A percentile compares a stretch with the other conserved stretches of the same genome.
These are phyloP conservation scores for Fusarium heterosporum DNA, from an alignment of 2,329 filamentous ascomycete genomes.

Conservation along the genomic window DNA sequence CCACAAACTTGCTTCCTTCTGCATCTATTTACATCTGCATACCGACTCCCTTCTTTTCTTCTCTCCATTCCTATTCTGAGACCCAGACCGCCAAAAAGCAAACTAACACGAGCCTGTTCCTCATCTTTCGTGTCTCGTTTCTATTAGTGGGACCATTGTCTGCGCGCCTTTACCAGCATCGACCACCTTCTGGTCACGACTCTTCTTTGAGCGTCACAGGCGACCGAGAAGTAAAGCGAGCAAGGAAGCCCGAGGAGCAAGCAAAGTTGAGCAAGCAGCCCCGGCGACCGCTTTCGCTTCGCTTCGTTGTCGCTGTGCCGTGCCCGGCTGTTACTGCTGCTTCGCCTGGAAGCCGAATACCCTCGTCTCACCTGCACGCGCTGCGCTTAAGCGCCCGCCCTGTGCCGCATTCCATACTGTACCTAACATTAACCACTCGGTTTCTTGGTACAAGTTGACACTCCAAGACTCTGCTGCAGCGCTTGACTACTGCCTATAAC, in stretches of 20 bases:
- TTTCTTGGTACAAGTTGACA: slow-evolving; percentile 31
- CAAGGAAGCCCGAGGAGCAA: slow-evolving; percentile 7
- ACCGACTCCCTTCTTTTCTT: slow-evolving; percentile 9
- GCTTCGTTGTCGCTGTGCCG: slow-evolving; percentile 13
- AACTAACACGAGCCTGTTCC: slow-evolving; percentile 12
- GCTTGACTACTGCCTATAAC: slow-evolving; percentile 38
- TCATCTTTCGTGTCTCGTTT: background rate
- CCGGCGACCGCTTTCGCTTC: slow-evolving; percentile 34
- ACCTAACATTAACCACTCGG: slow-evolving; percentile 8
- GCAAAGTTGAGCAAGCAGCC: slow-evolving; percentile 21
- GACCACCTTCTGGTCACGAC: slow-evolving; percentile 34
- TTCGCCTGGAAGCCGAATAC: slow-evolving; percentile 25
- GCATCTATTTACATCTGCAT: slow-evolving; percentile 4
- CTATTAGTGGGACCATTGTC: slow-evolving; percentile 21
- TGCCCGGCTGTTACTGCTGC: slow-evolving; percentile 18
- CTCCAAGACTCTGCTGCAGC: slow-evolving; percentile 34
- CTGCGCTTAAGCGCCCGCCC: slow-evolving; percentile 38
- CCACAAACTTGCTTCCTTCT: background rate
- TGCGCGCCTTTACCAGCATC: slow-evolving; percentile 30
- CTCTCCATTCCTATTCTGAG: slow-evolving; percentile 28
- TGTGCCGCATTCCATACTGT: slow-evolving; percentile 40
- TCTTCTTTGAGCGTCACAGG: slow-evolving; percentile 29
- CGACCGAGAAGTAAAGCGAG: slow-evolving; percentile 21
- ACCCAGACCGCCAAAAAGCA: slow-evolving; percentile 27
- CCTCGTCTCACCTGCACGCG: slow-evolving; percentile 20